Evolutionary conservation across 2,329 filamentous ascomycete species (phyloP), one percentile per base, ranked within the genome.

Genomic region (Pseudogymnoascus sp.): DNA sequence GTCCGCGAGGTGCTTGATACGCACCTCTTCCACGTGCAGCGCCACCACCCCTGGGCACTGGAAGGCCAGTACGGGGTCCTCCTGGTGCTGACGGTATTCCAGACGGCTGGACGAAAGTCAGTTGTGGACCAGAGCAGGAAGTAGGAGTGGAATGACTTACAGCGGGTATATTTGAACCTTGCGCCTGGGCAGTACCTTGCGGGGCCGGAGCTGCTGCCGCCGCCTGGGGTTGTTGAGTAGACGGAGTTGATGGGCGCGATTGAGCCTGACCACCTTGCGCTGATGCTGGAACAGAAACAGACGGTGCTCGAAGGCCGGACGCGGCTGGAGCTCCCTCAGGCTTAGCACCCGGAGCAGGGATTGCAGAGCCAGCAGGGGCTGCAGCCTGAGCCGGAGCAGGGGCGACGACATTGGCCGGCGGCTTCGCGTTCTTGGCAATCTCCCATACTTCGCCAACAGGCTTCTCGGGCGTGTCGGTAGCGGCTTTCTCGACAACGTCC

Each of bases 391-490:
- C 61, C 28, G 54, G 60, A n/a, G 66, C 57, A 43, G 64, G 59
- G 25, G 62, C 20, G 38, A 58, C 32, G 8, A 39, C 34, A 37
- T 58, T 58, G 34, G 66, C 62, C n/a, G 65, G 62, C 28, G 81
- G 78, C 70, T 84, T 88, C 9, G 84, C 81, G 60, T 75, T 78
- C 74, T 93, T 92, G 0, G 88, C 91, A 60, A 89, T 77, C 65
- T 88, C 85, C 89, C 90, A 97, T 0, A 97, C 92, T 73, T 97
- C 91, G 8, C 78, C 83, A 3, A 97, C 91, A 0, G 91, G 84
- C 70, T 85, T 86, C 68, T 93, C 81, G 0, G 93, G 93, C 0
- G 92, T 97, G 57, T 96, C 88, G n/a, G 80, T 81, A 0, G 88
- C 91, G 11, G 93, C 92, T 54, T 85, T 89, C 69, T 91, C 83